A percentile compares a stretch with the other conserved stretches of the same genome.
Conservation (phyloP, 768 basidiomycete genomes). For the Lanmaoa rubissima region DNA sequence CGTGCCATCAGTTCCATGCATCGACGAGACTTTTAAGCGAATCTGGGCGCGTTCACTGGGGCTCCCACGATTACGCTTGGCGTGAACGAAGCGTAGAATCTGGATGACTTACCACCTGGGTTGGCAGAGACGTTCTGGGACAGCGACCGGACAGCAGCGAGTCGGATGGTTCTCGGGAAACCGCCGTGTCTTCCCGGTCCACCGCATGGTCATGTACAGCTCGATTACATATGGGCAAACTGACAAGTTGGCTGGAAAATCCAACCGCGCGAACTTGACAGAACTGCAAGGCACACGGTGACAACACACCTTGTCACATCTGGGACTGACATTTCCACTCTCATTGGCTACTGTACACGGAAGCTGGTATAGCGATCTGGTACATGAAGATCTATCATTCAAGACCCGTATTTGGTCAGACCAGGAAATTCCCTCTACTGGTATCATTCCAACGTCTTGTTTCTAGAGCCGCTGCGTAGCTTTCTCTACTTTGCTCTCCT, state of each 20-base stretch:
- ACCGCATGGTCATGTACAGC: neutral
- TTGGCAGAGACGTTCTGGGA: neutral
- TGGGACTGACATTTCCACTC: no score
- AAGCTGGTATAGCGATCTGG: neutral
- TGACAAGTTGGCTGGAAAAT: neutral
- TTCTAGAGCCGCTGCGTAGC: constrained; percentile 1
- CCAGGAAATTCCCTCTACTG: neutral
- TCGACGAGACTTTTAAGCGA: neutral
- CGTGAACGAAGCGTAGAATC: neutral
- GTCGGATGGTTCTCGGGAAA: neutral
- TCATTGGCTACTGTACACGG: no score
- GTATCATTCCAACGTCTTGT: neutral
- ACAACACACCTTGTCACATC: no score
- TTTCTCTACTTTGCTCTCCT: constrained; percentile 10
- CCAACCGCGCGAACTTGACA: no score
- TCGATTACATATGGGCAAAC: neutral
- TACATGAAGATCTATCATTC: neutral
- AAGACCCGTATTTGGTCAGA: neutral
- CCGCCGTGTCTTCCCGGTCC: neutral
- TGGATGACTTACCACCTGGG: neutral
- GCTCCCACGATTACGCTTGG: neutral
- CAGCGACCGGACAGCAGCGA: neutral
- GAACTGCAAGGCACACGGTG: no score
- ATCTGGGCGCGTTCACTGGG: neutral
- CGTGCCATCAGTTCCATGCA: neutral